Conservation (phyloP, 176 grass and related monocot genomes). For the Tuctoria greenei region DNA sequence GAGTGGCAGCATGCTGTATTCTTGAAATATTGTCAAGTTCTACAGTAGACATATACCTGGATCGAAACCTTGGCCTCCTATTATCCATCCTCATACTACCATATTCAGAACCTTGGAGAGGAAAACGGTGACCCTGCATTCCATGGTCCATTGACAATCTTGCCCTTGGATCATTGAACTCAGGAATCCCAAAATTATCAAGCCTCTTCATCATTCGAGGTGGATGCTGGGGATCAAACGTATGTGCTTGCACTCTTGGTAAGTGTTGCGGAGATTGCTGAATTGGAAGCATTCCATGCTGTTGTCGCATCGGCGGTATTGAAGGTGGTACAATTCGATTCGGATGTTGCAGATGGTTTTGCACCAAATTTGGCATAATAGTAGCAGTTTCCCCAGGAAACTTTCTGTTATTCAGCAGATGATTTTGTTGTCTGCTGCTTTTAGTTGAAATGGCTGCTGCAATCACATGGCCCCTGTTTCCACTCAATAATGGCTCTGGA, state of each 20-base stretch:
- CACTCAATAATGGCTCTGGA: slow-evolving; percentile 11
- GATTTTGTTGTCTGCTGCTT: not conserved
- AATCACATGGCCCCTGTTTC: not conserved
- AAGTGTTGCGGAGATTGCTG: slow-evolving; percentile 45
- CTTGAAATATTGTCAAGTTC: slow-evolving; percentile 79
- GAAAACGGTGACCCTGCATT: slow-evolving; percentile 40
- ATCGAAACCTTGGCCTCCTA: slow-evolving; percentile 53
- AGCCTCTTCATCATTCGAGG: slow-evolving; percentile 39
- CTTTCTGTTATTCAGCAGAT: slow-evolving; percentile 27
- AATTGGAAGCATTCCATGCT: slow-evolving; percentile 46
- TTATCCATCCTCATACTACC: slow-evolving; percentile 54
- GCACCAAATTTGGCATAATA: slow-evolving; percentile 35
- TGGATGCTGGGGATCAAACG: slow-evolving; percentile 41
- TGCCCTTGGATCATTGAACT: slow-evolving; percentile 55
- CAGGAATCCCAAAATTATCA: slow-evolving; percentile 43
- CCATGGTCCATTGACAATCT: slow-evolving; percentile 42
- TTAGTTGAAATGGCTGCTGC: slow-evolving; percentile 30
- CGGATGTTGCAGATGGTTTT: slow-evolving; percentile 39
- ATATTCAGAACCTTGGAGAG: slow-evolving; percentile 45
- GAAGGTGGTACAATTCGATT: slow-evolving; percentile 38
- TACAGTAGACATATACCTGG: slow-evolving; percentile 67
- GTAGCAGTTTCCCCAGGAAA: slow-evolving; percentile 25
- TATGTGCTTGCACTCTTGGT: slow-evolving; percentile 42
- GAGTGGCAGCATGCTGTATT: slow-evolving; percentile 75
- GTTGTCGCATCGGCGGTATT: slow-evolving; percentile 31